Evolutionary conservation across 2,329 filamentous ascomycete genomes (phyloP).

Genomic region (Epichloe uncinata): DNA sequence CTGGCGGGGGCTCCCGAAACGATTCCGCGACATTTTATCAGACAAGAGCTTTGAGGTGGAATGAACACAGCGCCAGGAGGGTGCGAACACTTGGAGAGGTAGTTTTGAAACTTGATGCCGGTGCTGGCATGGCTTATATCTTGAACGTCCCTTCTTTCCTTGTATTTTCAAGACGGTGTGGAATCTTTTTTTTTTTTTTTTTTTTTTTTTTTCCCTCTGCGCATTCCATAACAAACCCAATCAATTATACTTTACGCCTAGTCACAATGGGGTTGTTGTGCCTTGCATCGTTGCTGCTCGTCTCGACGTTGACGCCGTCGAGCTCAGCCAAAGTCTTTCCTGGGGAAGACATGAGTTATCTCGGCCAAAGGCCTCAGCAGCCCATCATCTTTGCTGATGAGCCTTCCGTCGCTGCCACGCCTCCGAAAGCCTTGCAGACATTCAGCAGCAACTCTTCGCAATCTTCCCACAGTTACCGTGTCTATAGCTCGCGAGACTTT

Average conservation of each 20-base stretch:
- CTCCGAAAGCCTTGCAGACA: not conserved
- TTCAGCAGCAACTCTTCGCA: not conserved
- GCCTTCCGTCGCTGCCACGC: not conserved
- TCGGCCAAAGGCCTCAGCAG: not conserved
- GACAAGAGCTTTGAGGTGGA: not conserved
- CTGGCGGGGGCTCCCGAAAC: not conserved
- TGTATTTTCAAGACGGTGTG: not conserved
- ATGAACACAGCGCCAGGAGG: not conserved
- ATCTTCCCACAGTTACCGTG: conserved; percentile 23
- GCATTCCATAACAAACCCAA: not conserved
- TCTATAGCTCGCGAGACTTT: conserved; percentile 22
- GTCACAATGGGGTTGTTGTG: not conserved
- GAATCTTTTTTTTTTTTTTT: too few species aligned
- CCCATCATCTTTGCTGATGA: not conserved
- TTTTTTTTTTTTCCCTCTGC: too few species aligned
- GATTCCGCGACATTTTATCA: not conserved
- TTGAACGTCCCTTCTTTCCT: not conserved
- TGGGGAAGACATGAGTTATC: not conserved
- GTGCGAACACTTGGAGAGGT: too few species aligned
- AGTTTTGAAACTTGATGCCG: not conserved
- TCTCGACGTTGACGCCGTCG: not conserved
- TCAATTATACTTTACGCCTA: not conserved
- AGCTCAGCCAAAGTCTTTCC: not conserved
- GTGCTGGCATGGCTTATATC: not conserved
- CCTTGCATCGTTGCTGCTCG: not conserved